Evolutionary conservation across 1,139 yeast genomes (phyloP).

Genomic region (Chernovozyma aurita): DNA sequence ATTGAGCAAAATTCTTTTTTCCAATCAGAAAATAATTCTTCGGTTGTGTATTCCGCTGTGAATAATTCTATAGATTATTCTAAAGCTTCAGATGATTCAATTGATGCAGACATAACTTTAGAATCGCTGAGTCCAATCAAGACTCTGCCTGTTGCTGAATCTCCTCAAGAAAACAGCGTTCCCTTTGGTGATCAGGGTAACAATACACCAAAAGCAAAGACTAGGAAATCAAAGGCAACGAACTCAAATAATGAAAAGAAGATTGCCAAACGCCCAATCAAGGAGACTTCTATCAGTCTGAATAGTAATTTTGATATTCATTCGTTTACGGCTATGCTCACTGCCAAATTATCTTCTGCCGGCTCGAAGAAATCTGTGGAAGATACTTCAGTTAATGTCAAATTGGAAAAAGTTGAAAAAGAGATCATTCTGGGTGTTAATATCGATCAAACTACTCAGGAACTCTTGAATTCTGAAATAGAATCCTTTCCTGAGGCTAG

Average conservation of each 20-base stretch:
- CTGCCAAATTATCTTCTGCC: constrained; percentile 15
- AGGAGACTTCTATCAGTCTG: constrained; percentile 2
- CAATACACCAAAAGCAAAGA: background rate
- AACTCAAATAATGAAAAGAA: constrained; percentile 7
- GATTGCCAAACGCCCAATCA: constrained; percentile 2
- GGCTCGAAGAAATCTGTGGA: background rate
- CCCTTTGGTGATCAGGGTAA: too few relatives aligned
- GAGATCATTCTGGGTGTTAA: too few relatives aligned
- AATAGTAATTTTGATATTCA: constrained; percentile 20
- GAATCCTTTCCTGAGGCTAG: too few relatives aligned
- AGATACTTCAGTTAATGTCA: too few relatives aligned
- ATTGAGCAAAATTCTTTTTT: too few relatives aligned
- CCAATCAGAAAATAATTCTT: too few relatives aligned
- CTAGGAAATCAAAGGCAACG: constrained; percentile 7
- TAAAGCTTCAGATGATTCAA: background rate
- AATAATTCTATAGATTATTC: background rate
- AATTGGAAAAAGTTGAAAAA: too few relatives aligned
- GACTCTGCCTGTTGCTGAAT: constrained; percentile 7
- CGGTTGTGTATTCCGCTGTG: too few relatives aligned
- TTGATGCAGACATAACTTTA: constrained; percentile 4
- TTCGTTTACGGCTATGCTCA: constrained; percentile 25
- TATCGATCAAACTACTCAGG: too few relatives aligned
- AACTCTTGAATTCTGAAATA: too few relatives aligned
- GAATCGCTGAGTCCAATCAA: constrained; percentile 8
- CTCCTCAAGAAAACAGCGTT: background rate